Evolutionary conservation across 768 basidiomycete species (phyloP).

Genomic region (Lentinula detonsa): DNA sequence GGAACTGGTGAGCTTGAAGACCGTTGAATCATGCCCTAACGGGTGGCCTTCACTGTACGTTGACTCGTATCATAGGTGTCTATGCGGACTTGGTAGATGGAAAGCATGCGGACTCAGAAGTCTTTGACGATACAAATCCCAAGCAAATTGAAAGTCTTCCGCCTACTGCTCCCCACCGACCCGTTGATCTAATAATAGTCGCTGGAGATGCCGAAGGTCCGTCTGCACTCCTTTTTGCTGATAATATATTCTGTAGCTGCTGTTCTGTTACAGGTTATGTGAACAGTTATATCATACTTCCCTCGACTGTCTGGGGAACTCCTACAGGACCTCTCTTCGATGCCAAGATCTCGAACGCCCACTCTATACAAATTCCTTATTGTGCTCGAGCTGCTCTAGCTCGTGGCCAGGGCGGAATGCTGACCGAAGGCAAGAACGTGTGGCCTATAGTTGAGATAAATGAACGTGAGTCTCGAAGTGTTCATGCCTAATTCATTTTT

Average conservation of each 20-base stretch:
- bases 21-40: background rate
- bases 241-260: background rate
- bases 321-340: slow-evolving; percentile 13
- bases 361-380: slow-evolving; percentile 15
- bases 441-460: slow-evolving; percentile 19
- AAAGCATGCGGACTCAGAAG: slow-evolving; percentile 22
- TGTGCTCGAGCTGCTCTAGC: slow-evolving; percentile 12
- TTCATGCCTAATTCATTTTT: background rate
- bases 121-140: slow-evolving; percentile 45
- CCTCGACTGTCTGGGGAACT: slow-evolving; percentile 26
- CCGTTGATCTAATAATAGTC: slow-evolving; percentile 41
- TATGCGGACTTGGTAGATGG: slow-evolving; percentile 42
- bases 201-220: slow-evolving; percentile 44
- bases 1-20: slow-evolving; percentile 32
- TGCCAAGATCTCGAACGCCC: slow-evolving; percentile 14
- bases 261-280: slow-evolving; percentile 34
- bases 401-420: slow-evolving; percentile 14
- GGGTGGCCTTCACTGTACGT: background rate
- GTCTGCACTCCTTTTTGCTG: background rate
- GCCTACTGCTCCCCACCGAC: slow-evolving; percentile 39
- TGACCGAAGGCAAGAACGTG: slow-evolving; percentile 18
- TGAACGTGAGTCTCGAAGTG: slow-evolving; percentile 12
- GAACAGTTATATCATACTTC: slow-evolving; percentile 44
- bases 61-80: slow-evolving; percentile 23
- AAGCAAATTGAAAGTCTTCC: slow-evolving; percentile 40